These are phyloP conservation scores for Dinochytrium kinnereticum DNA, from an alignment of 371 early-diverging fungal species.

Conservation along the genomic window DNA sequence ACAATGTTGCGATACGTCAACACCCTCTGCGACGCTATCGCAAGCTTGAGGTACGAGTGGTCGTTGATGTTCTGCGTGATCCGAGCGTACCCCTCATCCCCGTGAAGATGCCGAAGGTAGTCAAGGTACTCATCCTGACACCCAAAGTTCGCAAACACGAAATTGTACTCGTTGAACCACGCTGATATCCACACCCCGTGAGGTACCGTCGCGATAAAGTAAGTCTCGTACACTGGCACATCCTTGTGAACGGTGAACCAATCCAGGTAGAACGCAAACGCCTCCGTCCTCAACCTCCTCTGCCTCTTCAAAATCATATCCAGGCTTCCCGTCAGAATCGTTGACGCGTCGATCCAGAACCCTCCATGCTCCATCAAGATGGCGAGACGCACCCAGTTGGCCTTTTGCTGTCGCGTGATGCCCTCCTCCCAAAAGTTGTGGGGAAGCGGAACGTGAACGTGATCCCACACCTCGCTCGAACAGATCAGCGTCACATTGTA, in stretches of 20 bases:
- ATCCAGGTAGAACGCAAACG: conserved; percentile 12
- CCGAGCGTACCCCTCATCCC: background rate
- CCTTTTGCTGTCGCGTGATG: background rate
- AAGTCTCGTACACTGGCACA: conserved; percentile 10
- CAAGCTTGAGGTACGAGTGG: conserved; percentile 3
- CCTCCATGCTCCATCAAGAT: background rate
- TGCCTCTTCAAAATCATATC: background rate
- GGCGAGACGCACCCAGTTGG: conserved; percentile 11
- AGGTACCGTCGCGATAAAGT: conserved; percentile 7
- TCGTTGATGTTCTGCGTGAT: conserved; percentile 10
- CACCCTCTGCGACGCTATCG: conserved; percentile 5
- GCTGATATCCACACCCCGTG: background rate
- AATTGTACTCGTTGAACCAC: conserved; percentile 11
- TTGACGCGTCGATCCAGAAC: conserved; percentile 16
- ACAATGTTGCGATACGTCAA: background rate
- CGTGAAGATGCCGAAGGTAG: background rate
- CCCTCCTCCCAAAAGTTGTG: background rate
- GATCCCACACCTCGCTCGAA: background rate
- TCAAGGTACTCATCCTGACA: conserved; percentile 10
- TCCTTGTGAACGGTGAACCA: background rate
- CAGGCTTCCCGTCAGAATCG: background rate
- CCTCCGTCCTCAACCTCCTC: background rate
- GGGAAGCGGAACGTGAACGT: background rate
- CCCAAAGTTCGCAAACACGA: conserved; percentile 2
- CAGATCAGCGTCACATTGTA: background rate